Evolutionary conservation across 305 asterid species (phyloP), one percentile per base, ranked within the genome.

Genomic region (Fraxinus greggii): DNA sequence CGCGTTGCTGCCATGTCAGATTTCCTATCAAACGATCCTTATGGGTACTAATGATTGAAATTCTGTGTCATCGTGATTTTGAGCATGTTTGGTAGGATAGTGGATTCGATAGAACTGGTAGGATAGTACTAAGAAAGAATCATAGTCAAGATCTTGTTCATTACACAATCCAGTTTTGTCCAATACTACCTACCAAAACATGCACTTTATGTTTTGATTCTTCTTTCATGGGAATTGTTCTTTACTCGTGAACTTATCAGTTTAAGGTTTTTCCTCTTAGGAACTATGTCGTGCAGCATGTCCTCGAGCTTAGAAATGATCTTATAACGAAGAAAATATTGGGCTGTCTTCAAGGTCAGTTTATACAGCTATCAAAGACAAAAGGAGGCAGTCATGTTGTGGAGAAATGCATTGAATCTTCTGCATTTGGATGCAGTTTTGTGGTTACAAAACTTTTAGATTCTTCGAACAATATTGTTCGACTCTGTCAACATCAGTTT

Each of bases 271-370:
- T 33, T 31, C 7, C 67, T 69, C 54, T 3, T 82, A 88, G 90
- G 82, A 89, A 84, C 81, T 85, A 79, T n/a, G 88, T 89, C 2
- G 90, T 89, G 65, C 92, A 89, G 78, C 63, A 73, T 1, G 86
- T 75, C 9, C 77, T 87, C 9, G 4, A 2, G 7, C 82, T 79
- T 6, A 8, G 7, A 7, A 6, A 65, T 23, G 0, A 6, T 0
- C 1, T 3, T 0, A 17, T 80, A 6, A 80, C 26, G 0, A 4
- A 1, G 0, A 23, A 4, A 28, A 84, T 89, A 26, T 21, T 65
- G 65, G 0, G 0, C 10, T 3, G 45, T 15, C 86, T 89, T 2
- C 9, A 45, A 36, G 84, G 86, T 0, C 65, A 78, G 59, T 80
- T 70, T 51, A 24, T 81, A 17, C 51, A 78, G 36, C 83, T 89